phyloP scores from a whole-genome alignment of 1,284 basidiomycete genomes.

The Laetiporus sulphureus region DNA sequence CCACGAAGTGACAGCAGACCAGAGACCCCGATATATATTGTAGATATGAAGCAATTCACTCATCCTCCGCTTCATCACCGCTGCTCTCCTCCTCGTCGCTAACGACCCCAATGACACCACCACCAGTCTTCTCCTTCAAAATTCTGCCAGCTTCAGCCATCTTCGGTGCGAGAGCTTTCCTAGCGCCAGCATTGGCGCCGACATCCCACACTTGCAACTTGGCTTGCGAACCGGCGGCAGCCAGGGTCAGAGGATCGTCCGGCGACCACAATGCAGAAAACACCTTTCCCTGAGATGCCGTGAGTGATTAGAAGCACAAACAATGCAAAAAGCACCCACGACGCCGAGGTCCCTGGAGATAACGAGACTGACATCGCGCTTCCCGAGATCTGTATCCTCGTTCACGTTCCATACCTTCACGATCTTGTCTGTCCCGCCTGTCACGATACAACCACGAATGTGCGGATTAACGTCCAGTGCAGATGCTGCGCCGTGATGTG shows the following conservation, averaged over 20 bases:
- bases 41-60: too few relatives aligned
- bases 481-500: conserved; percentile 93
- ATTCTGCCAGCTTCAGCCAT: conserved; percentile 62
- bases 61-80: conserved; percentile 30
- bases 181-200: conserved; percentile 67
- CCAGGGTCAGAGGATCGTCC: conserved; percentile 90
- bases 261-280: conserved; percentile 91
- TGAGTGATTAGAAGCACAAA: not conserved
- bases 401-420: conserved; percentile 94
- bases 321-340: conserved; percentile 38
- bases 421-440: conserved; percentile 89
- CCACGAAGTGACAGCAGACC: not conserved
- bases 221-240: conserved; percentile 90
- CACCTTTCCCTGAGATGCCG: conserved; percentile 90
- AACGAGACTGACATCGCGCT: conserved; percentile 82
- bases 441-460: conserved; percentile 86
- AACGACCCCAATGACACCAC: conserved; percentile 65
- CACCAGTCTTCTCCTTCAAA: conserved; percentile 58
- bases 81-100: conserved; percentile 67
- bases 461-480: conserved; percentile 90
- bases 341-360: conserved; percentile 90
- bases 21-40: too few relatives aligned
- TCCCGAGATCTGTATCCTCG: conserved; percentile 57
- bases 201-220: conserved; percentile 95
- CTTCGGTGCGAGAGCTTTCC: conserved; percentile 75